A percentile compares a stretch with the other conserved stretches of the same genome.
These are phyloP conservation scores for Saksenaea vasiformis DNA, from an alignment of 371 early-diverging fungal genomes.

Conservation along the genomic window DNA sequence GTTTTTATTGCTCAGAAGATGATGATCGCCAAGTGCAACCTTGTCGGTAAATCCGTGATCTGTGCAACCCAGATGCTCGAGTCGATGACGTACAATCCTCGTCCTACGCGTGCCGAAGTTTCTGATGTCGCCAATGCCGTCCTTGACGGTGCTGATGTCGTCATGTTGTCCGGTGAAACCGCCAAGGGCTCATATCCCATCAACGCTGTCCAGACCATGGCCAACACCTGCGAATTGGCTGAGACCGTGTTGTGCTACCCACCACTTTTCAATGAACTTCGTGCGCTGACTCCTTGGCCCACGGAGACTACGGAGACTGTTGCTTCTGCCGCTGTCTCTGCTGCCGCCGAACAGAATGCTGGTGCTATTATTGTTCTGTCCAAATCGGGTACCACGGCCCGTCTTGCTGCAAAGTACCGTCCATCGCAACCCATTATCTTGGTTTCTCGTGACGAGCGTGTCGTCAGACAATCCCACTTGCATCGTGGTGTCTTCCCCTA, in stretches of 20 bases:
- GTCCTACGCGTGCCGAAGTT: constrained; percentile 98
- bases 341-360: constrained; percentile 82
- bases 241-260: constrained; percentile 76
- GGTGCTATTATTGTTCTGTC: constrained; percentile 86
- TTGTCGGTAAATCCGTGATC: constrained; percentile 92
- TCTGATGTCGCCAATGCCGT: constrained; percentile 98
- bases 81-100: constrained; percentile 92
- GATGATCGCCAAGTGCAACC: constrained; percentile 93
- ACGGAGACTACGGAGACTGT: constrained; percentile 88
- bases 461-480: constrained; percentile 85
- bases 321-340: constrained; percentile 87
- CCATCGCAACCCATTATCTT: constrained; percentile 89
- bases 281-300: constrained; percentile 72
- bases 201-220: constrained; percentile 78
- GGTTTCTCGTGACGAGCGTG: constrained; percentile 77
- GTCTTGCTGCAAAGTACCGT: constrained; percentile 90
- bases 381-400: constrained; percentile 83
- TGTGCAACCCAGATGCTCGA: constrained; percentile 99
- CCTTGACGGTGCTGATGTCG: constrained; percentile 93
- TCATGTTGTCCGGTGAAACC: constrained; percentile 98
- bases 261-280: constrained; percentile 77
- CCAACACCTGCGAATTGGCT: constrained; percentile 67
- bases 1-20: constrained; percentile 93
- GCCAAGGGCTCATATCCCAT: constrained; percentile 86
- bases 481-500: constrained; percentile 90